Conservation (phyloP, 1,139 yeast genomes). For the Zygotorulaspora mrakii region DNA sequence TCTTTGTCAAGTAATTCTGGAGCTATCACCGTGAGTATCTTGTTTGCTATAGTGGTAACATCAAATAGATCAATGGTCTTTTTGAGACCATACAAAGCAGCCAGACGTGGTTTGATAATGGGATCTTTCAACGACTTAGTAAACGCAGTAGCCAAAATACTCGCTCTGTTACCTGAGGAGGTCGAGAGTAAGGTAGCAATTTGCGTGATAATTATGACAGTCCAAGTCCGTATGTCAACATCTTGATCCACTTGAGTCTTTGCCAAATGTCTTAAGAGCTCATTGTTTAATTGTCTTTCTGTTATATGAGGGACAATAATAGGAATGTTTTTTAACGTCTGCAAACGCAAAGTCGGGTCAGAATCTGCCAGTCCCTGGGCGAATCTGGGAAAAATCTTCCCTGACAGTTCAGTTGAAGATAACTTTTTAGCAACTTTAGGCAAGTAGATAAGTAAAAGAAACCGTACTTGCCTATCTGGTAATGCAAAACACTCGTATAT, state of each 20-base stretch:
- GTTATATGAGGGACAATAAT: conserved; percentile 62
- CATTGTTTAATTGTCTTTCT: conserved; percentile 83
- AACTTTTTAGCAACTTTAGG: conserved; percentile 53
- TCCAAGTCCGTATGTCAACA: conserved; percentile 81
- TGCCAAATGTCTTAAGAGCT: conserved; percentile 73
- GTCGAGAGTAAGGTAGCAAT: conserved; percentile 63
- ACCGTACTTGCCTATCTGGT: conserved; percentile 73
- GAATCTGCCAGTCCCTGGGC: conserved; percentile 83
- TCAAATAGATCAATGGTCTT: conserved; percentile 62
- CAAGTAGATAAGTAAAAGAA: conserved; percentile 61
- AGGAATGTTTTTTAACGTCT: conserved; percentile 69
- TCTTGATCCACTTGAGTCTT: conserved; percentile 83
- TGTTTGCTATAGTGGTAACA: conserved; percentile 73
- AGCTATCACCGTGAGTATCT: conserved; percentile 81
- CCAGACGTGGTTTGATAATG: conserved; percentile 69
- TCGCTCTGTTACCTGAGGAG: conserved; percentile 48
- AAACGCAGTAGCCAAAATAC: conserved; percentile 82
- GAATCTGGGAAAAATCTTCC: conserved; percentile 62
- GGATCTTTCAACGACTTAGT: conserved; percentile 80
- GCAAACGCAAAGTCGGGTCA: conserved; percentile 73
- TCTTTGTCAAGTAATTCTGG: conserved; percentile 77
- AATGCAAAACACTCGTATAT: conserved; percentile 59
- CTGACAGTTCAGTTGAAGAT: conserved; percentile 61
- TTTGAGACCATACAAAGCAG: conserved; percentile 73
- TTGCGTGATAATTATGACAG: conserved; percentile 69